A percentile compares a stretch with the other conserved stretches of the same genome.
Evolutionary conservation across 208 protist species (phyloP).

Genomic region (Crithidia fasciculata): DNA sequence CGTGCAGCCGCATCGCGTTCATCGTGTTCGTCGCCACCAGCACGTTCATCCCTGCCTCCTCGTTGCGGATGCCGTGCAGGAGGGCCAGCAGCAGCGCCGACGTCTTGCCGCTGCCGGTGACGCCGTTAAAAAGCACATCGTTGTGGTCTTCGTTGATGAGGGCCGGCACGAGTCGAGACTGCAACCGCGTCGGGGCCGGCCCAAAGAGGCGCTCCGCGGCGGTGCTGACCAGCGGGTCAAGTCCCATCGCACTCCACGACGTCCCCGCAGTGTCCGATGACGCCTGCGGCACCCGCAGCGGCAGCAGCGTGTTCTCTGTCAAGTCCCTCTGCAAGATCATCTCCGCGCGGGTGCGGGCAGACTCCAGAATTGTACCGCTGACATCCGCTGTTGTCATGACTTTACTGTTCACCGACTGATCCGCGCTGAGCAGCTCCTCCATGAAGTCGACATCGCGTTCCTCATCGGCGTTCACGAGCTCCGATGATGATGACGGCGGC

Average conservation of each 20-base stretch:
- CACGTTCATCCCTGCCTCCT: constrained; percentile 75
- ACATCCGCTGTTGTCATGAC: constrained; percentile 60
- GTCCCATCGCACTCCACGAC: constrained; percentile 55
- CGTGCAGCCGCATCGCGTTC: constrained; percentile 67
- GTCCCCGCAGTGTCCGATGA: constrained; percentile 47
- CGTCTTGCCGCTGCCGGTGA: constrained; percentile 83
- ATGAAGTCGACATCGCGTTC: constrained; percentile 24
- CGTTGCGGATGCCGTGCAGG: constrained; percentile 71
- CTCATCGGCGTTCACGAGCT: background rate
- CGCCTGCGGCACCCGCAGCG: constrained; percentile 10
- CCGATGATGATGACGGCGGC: background rate
- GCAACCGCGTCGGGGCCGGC: constrained; percentile 60
- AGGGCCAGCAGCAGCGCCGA: constrained; percentile 75
- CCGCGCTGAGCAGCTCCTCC: constrained; percentile 14
- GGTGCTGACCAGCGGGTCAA: constrained; percentile 54
- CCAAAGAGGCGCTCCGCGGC: constrained; percentile 54
- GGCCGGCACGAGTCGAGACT: constrained; percentile 70
- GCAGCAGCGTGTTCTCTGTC: constrained; percentile 1
- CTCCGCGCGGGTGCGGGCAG: constrained; percentile 44
- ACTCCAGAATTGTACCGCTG: constrained; percentile 61
- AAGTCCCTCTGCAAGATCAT: constrained; percentile 55
- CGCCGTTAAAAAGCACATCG: constrained; percentile 83
- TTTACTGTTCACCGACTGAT: constrained; percentile 55
- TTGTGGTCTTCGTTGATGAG: constrained; percentile 87
- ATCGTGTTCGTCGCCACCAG: constrained; percentile 73